Base-by-base conservation (phyloP, 176 grass and related monocot species). In the Oropetium thomaeum region DNA sequence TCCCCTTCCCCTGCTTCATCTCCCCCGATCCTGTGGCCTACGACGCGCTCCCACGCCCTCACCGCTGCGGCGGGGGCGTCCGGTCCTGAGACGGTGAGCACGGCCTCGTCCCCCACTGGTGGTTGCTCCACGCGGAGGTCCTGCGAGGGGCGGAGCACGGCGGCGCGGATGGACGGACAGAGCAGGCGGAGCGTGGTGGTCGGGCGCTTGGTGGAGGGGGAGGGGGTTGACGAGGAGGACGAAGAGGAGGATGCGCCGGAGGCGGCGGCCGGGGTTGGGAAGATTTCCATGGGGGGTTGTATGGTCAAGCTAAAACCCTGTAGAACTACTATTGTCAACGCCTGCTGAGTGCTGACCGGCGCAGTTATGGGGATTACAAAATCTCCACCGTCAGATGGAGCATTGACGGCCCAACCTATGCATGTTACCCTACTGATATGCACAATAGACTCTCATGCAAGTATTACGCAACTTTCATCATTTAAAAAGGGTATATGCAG, bases 291-390 rank as follows among this genome's bases (percentile, higher is more conserved):
- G 62, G 66, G 49, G 49, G 39, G 5, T 61, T 32, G 72, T 55
- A 9, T 54, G 65, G 84, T 72, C 82, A 43, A 82, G 82, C 83
- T 82, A 89, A 89, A 89, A 85, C 87, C 87, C 82, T 89, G 53
- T 27, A n/a, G n/a, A n/a, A n/a, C n/a, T n/a, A 83, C 73, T 40
- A 63, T 15, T 52, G 43, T 61, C 51, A n/a, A 42, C 28, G 26
- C 5, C 29, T 20, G 62, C 62, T 74, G 69, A 69, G 22, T 20
- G 62, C 62, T 74, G 69, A 69, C 41, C 25, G 16, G 16, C 10
- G 22, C 10, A 30, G 23, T 49, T 51, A 29, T 16, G 13, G 8
- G 27, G 13, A 12, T 17, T 1, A 1, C n/a, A 39, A 23, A 58
- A 16, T 63, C 27, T n/a, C 22, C 25, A 22, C 58, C 67, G 58